phyloP scores from a whole-genome alignment of 2,329 filamentous ascomycete species.

The Magnaporthales sp. region DNA sequence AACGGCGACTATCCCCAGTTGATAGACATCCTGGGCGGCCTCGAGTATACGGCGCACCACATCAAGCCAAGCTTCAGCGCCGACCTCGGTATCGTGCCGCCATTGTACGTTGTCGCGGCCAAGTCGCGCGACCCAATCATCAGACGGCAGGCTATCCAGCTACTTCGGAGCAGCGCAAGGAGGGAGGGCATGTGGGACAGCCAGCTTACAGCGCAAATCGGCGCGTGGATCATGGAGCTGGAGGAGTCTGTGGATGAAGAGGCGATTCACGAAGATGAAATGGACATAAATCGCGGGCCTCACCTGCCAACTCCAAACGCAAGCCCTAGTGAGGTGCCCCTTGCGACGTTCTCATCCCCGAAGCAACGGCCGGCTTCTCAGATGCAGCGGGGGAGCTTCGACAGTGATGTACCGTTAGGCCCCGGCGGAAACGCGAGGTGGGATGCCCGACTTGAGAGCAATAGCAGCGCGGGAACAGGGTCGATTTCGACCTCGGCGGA shows the following conservation, averaged over 20 bases:
- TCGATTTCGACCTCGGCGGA: background rate
- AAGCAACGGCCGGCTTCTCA: background rate
- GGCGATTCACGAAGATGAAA: conserved; percentile 12
- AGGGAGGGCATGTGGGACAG: conserved; percentile 65
- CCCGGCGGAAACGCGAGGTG: conserved; percentile 36
- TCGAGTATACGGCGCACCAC: conserved; percentile 36
- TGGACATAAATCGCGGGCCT: background rate
- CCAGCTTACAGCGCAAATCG: conserved; percentile 46
- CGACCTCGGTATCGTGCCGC: conserved; percentile 55
- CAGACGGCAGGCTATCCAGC: conserved; percentile 51
- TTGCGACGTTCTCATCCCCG: conserved; percentile 7
- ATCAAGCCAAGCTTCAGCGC: conserved; percentile 56
- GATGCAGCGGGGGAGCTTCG: conserved; percentile 17
- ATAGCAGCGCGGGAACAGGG: conserved; percentile 8
- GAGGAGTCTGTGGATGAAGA: conserved; percentile 37
- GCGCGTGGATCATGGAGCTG: conserved; percentile 44
- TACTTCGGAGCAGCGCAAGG: conserved; percentile 50
- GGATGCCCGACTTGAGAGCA: conserved; percentile 19
- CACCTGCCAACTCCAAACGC: conserved; percentile 17
- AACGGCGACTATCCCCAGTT: conserved; percentile 13
- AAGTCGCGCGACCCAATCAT: conserved; percentile 52
- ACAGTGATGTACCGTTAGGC: conserved; percentile 26
- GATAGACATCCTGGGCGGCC: conserved; percentile 28
- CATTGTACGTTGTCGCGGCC: conserved; percentile 57
- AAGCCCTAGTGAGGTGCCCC: conserved; percentile 16